A percentile compares a stretch with the other conserved stretches of the same genome.
These are phyloP conservation scores for Chiua virens DNA, from an alignment of 768 basidiomycete species.

Conservation along the genomic window DNA sequence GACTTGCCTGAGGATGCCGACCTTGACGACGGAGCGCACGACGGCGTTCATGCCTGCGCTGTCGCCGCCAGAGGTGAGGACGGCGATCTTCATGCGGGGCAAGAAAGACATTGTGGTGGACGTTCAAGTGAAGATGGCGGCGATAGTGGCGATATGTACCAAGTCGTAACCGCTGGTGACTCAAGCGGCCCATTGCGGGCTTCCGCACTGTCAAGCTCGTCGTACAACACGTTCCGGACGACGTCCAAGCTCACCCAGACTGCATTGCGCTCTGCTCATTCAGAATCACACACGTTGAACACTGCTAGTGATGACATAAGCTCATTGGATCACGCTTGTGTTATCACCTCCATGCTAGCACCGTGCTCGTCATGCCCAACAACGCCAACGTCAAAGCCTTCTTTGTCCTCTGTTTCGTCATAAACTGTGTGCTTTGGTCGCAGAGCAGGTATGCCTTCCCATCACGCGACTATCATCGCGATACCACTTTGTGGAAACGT, in stretches of 20 bases:
- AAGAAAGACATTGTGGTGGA: background rate
- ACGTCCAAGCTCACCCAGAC: too few species aligned
- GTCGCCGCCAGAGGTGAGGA: slow-evolving; percentile 95
- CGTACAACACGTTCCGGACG: too few species aligned
- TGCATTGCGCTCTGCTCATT: too few species aligned
- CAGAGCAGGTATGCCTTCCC: slow-evolving; percentile 48
- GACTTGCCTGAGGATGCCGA: slow-evolving; percentile 83
- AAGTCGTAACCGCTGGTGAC: too few species aligned
- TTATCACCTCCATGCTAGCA: too few species aligned
- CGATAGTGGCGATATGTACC: background rate
- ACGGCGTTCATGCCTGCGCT: slow-evolving; percentile 97
- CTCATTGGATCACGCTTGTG: too few species aligned
- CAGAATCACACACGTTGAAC: background rate
- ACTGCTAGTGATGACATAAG: too few species aligned
- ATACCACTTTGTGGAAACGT: slow-evolving; percentile 11
- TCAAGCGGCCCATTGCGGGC: too few species aligned
- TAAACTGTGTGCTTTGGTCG: slow-evolving; percentile 69
- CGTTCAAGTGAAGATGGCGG: background rate
- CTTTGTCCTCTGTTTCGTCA: slow-evolving; percentile 50
- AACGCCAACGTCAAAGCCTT: slow-evolving; percentile 49
- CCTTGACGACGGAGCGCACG: slow-evolving; percentile 91
- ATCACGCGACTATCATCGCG: slow-evolving; percentile 3
- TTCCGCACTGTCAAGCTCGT: too few species aligned
- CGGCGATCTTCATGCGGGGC: slow-evolving; percentile 77
- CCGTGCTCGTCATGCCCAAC: slow-evolving; percentile 38